Evolutionary conservation across 2,329 filamentous ascomycete genomes (phyloP), one percentile per base, ranked within the genome.

Genomic region (Gremmenia infestans): DNA sequence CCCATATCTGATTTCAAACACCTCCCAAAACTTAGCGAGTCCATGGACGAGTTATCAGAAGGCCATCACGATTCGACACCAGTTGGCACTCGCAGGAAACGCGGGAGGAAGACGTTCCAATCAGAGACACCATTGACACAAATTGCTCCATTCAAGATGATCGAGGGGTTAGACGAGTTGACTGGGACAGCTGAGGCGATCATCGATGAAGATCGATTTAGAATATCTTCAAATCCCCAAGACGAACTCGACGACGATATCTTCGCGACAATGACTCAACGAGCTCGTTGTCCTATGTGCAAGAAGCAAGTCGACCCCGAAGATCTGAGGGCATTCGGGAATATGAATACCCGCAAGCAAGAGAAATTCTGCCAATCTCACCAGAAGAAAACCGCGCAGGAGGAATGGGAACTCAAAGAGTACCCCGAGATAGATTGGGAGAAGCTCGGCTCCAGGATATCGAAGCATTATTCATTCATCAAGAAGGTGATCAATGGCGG

Each of bases 341-440:
- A 74, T 14, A 74, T 86, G 72, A 80, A 75, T 35, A 78, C 87
- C 37, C 75, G 76, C 35, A 75, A 80, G 63, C 84, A 89, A 68
- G 74, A 77, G 19, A 74, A 71, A 17, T 89, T 91, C 69, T 91
- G 87, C 69, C 74, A 77, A 45, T 72, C 76, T 7, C 88, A 91
- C 73, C 82, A 80, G 64, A 78, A 74, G 56, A 72, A 74, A 32
- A 74, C 79, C 2, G 86, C 85, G 2, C 63, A 72, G 53, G 71
- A 74, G 7, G 56, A 63, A 14, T 70, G 68, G 68, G 50, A 56
- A 14, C 50, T 69, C 3, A 82, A 80, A 73, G 65, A 57, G 0
- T 94, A 93, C 68, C 91, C 91, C 0, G 69, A 72, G 0, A 87
- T 96, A 51, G 73, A 89, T 56, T 96, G 90, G 89, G 69, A 72